phyloP scores from a whole-genome alignment of 2,329 filamentous ascomycete genomes.

The Colletotrichum orchidophilum region DNA sequence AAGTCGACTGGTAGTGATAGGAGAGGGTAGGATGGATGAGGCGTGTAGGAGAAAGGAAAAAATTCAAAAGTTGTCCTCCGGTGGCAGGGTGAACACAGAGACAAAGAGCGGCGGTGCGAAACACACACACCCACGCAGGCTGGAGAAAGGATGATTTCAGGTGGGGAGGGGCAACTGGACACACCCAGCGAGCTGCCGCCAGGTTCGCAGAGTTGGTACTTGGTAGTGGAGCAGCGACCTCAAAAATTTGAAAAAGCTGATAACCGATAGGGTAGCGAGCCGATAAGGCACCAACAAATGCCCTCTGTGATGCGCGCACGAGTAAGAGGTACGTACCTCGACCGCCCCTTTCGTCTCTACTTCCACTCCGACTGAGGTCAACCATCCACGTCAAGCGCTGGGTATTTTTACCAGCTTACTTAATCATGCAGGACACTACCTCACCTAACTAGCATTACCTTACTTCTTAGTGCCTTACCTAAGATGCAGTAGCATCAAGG shows the following conservation, averaged over 20 bases:
- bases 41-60: constrained; percentile 26
- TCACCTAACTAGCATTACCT: too few species aligned
- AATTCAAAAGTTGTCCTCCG: constrained; percentile 17
- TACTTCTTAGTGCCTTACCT: background rate
- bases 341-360: background rate
- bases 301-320: background rate
- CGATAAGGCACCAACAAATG: constrained; percentile 25
- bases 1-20: constrained; percentile 22
- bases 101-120: constrained; percentile 33
- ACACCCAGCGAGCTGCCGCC: constrained; percentile 6
- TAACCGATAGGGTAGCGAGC: constrained; percentile 31
- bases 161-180: constrained; percentile 26
- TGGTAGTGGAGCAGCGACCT: constrained; percentile 14
- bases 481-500: background rate
- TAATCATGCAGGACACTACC: background rate
- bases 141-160: constrained; percentile 9
- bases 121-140: constrained; percentile 15
- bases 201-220: background rate
- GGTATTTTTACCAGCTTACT: background rate
- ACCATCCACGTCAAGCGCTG: constrained; percentile 1
- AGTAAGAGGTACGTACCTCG: constrained; percentile 11
- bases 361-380: background rate
- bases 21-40: background rate
- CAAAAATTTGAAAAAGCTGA: constrained; percentile 32
- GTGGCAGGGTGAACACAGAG: constrained; percentile 17